Evolutionary conservation across 371 early-diverging fungal species (phyloP).

Genomic region (Lichtheimia corymbifera): DNA sequence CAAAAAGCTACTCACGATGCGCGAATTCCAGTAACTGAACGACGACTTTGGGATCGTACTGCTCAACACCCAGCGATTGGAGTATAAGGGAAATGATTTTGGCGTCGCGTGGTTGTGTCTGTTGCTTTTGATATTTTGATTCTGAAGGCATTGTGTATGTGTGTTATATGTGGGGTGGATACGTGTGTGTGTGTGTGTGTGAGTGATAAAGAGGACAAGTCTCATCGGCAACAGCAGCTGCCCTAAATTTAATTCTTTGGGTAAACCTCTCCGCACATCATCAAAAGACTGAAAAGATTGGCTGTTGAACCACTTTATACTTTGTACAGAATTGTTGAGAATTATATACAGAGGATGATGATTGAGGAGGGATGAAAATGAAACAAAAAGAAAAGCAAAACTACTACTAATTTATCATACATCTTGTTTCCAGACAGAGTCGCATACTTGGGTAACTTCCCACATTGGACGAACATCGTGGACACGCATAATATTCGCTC

Average conservation of each 20-base stretch:
- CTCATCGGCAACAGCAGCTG: too few species aligned
- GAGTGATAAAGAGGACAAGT: too few species aligned
- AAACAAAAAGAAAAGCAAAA: background rate
- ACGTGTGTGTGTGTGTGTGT: background rate
- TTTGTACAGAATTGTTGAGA: constrained; percentile 20
- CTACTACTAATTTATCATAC: background rate
- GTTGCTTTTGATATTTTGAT: constrained; percentile 18
- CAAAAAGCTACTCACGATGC: constrained; percentile 58
- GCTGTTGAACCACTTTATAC: constrained; percentile 1
- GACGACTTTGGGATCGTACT: constrained; percentile 96
- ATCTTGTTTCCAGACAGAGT: constrained; percentile 61
- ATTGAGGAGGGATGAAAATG: background rate
- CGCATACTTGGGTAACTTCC: constrained; percentile 86
- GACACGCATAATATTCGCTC: constrained; percentile 85
- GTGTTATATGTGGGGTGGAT: background rate
- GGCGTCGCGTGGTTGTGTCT: constrained; percentile 80
- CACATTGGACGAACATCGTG: constrained; percentile 94
- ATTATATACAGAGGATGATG: constrained; percentile 16
- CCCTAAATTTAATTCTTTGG: too few species aligned
- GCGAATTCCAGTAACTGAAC: constrained; percentile 96
- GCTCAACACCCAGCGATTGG: constrained; percentile 90
- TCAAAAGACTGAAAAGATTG: too few species aligned
- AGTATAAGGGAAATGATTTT: constrained; percentile 92
- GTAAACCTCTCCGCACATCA: too few species aligned
- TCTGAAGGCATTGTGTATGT: constrained; percentile 16